Percentiles rank a stretch among this genome's conserved stretches.
Conservation (phyloP, 306 rosid genomes). For the Cercis canadensis region DNA sequence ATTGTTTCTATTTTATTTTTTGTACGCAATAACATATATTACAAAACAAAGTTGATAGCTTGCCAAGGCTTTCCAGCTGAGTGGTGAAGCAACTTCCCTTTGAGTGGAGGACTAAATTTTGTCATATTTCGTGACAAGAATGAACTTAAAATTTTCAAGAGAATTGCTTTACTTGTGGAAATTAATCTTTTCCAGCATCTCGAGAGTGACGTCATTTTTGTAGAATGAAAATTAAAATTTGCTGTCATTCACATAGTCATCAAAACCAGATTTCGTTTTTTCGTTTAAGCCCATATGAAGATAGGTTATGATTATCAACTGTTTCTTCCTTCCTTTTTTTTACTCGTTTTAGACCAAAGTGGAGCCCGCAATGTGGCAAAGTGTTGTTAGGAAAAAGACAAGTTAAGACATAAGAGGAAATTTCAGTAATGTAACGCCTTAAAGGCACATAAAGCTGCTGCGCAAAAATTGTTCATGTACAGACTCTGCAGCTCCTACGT, state of each 20-base stretch:
- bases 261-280: no score
- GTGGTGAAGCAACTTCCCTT: no score
- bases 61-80: slow-evolving; percentile 17
- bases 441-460: slow-evolving; percentile 31
- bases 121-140: no score
- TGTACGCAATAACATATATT: no score
- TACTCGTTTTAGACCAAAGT: not conserved
- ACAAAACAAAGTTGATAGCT: no score
- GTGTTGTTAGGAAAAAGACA: not conserved
- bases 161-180: not conserved
- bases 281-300: not conserved
- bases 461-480: slow-evolving; percentile 19
- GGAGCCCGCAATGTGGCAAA: not conserved
- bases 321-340: not conserved
- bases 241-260: no score
- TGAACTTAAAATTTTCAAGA: no score
- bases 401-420: not conserved
- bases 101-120: no score
- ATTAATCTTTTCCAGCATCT: not conserved
- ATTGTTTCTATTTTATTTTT: no score
- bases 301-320: not conserved
- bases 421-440: not conserved
- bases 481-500: slow-evolving; percentile 29
- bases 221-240: not conserved
- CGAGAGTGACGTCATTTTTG: not conserved